Base-by-base conservation (phyloP, 106 monocot genomes). In the Chionographis japonica region DNA sequence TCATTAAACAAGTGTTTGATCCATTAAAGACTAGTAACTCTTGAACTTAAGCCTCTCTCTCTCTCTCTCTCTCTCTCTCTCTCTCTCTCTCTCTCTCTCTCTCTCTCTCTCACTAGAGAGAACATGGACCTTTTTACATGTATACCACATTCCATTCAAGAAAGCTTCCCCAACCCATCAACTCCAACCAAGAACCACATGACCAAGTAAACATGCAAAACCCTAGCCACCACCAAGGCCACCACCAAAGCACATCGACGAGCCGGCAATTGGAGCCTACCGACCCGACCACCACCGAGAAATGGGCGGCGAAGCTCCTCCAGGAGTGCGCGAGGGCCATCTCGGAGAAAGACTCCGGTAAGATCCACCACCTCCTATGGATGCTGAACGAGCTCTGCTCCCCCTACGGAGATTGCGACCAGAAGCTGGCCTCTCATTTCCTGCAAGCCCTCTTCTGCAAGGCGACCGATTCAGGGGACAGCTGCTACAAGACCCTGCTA, bases 401-500 rank as follows among this genome's bases (percentile, higher is more conserved):
- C 40, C 83, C 74, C 19, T 83, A 78, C 39, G 83, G 83, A 3
- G 83, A 83, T 10, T 71, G 75, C 40, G 78, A 83, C 11, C 75
- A 83, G 18, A 79, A 75, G 75, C 52, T 79, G 0, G 83, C 83
- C 2, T 71, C 74, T 3, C 57, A 79, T 52, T 79, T 84, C 62
- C 42, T 84, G 6, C 84, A 79, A 54, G 84, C 84, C 3, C 72
- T 84, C 58, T 84, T 84, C 54, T 75, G 72, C 64, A 79, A 76
- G 52, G 79, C 75, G 27, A 79, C 84, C 0, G 75, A 75, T 3
- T 75, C 75, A 3, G 84, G 79, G 0, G 72, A 63, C 3, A 66
- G 68, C 8, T 64, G 72, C 72, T 68, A 75, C 72, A 68, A 51
- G 54, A 72, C 79, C 17, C 49, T 79, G 12, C 12, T 59, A 1